Conservation (phyloP, 768 basidiomycete genomes). For the Cubamyces lactineus region DNA sequence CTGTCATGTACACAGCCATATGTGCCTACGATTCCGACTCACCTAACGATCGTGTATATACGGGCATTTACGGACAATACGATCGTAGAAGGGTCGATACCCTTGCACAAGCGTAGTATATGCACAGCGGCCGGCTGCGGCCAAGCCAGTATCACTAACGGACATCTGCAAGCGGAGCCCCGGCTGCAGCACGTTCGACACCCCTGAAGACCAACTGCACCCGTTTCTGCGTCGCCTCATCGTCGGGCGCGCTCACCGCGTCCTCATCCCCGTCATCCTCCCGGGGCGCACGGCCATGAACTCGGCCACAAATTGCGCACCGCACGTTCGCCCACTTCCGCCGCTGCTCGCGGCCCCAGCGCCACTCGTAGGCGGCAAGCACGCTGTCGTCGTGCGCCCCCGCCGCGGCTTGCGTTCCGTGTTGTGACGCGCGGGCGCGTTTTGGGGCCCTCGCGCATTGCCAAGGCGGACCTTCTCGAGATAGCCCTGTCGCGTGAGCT, state of each 20-base stretch:
- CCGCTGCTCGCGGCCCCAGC: conserved; percentile 83
- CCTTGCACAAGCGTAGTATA: no score
- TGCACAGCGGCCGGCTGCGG: no score
- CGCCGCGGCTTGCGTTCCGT: conserved; percentile 27
- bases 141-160: not conserved
- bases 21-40: no score
- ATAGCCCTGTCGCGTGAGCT: conserved; percentile 72
- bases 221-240: conserved; percentile 34
- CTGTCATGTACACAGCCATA: no score
- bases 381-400: conserved; percentile 41
- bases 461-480: conserved; percentile 66
- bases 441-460: conserved; percentile 50
- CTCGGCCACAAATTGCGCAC: conserved; percentile 78
- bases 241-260: conserved; percentile 26
- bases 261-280: conserved; percentile 29
- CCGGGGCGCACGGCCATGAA: conserved; percentile 63
- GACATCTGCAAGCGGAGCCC: conserved; percentile 30
- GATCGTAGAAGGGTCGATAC: no score
- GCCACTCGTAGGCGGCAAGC: conserved; percentile 64
- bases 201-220: conserved; percentile 54
- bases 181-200: conserved; percentile 67
- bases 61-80: no score
- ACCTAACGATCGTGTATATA: no score
- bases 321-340: conserved; percentile 81
- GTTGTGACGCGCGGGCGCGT: conserved; percentile 54